A percentile compares a stretch with the other conserved stretches of the same genome.
Evolutionary conservation across 2,329 filamentous ascomycete species (phyloP).

Genomic region (Botrytis cinerea): DNA sequence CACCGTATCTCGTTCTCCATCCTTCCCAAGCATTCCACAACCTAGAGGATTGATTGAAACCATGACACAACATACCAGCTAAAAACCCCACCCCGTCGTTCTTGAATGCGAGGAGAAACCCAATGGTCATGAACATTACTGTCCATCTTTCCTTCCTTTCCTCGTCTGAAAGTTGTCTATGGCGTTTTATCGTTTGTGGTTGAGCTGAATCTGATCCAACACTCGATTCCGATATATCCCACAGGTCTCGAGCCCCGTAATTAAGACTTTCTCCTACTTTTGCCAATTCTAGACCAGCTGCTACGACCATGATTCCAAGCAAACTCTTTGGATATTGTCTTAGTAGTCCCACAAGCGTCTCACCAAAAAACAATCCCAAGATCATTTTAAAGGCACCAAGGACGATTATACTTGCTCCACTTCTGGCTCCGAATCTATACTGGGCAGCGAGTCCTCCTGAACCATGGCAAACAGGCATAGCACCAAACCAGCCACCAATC

Average conservation of each 20-base stretch:
- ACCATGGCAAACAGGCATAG: conserved; percentile 94
- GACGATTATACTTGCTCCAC: conserved; percentile 78
- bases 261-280: conserved; percentile 85
- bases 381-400: conserved; percentile 75
- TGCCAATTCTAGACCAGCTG: conserved; percentile 83
- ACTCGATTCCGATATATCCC: conserved; percentile 54
- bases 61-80: conserved; percentile 78
- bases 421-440: conserved; percentile 86
- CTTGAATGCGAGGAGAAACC: conserved; percentile 77
- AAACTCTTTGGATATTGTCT: conserved; percentile 72
- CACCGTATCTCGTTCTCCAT: conserved; percentile 21
- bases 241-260: conserved; percentile 62
- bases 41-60: conserved; percentile 53
- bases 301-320: conserved; percentile 85
- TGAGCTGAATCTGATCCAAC: conserved; percentile 38
- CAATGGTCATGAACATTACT: conserved; percentile 87
- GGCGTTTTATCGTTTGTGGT: conserved; percentile 43
- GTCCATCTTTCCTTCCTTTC: conserved; percentile 78
- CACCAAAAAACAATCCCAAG: conserved; percentile 74
- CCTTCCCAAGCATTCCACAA: conserved; percentile 27
- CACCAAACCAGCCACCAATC: conserved; percentile 83
- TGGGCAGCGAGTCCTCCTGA: conserved; percentile 89
- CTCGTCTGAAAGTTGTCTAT: conserved; percentile 60
- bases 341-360: conserved; percentile 71
- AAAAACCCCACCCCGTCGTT: conserved; percentile 89